These are phyloP conservation scores for Rhizomucor pusillus DNA, from an alignment of 371 early-diverging fungal species.

Conservation along the genomic window DNA sequence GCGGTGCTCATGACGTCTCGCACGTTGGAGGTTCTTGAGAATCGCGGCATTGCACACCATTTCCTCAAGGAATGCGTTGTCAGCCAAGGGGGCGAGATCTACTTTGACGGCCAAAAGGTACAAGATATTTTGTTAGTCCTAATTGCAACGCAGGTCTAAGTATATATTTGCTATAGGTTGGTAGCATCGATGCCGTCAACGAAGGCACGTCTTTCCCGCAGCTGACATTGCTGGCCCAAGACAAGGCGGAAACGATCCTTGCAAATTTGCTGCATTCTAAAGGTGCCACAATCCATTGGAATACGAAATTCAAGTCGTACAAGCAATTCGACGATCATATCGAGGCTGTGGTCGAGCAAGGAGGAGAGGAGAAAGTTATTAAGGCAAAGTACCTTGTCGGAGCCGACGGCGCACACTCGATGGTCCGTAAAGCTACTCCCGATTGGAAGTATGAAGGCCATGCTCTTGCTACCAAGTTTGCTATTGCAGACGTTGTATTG, in stretches of 20 bases:
- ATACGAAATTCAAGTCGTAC: conserved; percentile 26
- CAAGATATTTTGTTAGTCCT: too few species aligned
- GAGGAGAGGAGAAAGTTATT: conserved; percentile 8
- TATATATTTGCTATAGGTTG: background rate
- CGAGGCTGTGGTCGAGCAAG: conserved; percentile 5
- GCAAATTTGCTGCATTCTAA: conserved; percentile 2
- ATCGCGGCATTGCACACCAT: conserved; percentile 23
- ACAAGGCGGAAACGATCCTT: conserved; percentile 23
- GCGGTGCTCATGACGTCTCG: conserved; percentile 38
- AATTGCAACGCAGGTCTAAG: background rate
- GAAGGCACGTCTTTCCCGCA: conserved; percentile 30
- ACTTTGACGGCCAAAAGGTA: conserved; percentile 13
- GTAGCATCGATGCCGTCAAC: background rate
- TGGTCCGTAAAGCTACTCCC: conserved; percentile 17
- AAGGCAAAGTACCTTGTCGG: conserved; percentile 30
- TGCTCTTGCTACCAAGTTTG: conserved; percentile 21
- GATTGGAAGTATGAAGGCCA: conserved; percentile 39
- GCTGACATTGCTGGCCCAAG: conserved; percentile 26
- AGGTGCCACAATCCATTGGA: conserved; percentile 20
- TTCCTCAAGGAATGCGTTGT: conserved; percentile 19
- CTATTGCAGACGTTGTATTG: conserved; percentile 29
- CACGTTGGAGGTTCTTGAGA: conserved; percentile 34
- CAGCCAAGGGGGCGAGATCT: conserved; percentile 19
- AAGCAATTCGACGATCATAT: conserved; percentile 27
- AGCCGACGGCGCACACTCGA: conserved; percentile 43